Evolutionary conservation across 2,329 filamentous ascomycete species (phyloP).

Genomic region (Calcarisporium arbuscula): DNA sequence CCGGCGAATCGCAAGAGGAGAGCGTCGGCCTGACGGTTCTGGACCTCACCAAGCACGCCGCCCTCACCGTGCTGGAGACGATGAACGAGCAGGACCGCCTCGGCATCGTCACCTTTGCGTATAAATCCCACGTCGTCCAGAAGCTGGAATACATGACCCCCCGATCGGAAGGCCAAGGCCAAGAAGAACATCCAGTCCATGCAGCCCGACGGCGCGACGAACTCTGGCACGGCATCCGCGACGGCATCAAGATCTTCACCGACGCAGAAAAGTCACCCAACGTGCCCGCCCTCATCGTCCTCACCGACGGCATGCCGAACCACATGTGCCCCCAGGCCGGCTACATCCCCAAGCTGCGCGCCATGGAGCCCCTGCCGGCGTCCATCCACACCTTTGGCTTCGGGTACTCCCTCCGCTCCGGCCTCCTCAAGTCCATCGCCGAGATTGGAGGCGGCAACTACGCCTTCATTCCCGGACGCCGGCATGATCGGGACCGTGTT

Average conservation of each 20-base stretch:
- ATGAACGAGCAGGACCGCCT: slow-evolving; percentile 48
- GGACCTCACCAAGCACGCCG: slow-evolving; percentile 55
- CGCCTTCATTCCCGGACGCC: slow-evolving; percentile 54
- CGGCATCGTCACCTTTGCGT: slow-evolving; percentile 50
- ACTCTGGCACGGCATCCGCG: slow-evolving; percentile 49
- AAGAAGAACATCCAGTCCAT: too few species aligned
- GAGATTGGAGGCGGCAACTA: slow-evolving; percentile 53
- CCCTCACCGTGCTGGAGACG: slow-evolving; percentile 50
- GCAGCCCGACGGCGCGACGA: slow-evolving; percentile 44
- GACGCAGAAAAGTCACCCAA: slow-evolving; percentile 21
- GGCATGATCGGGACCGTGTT: slow-evolving; percentile 60
- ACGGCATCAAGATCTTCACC: slow-evolving; percentile 44
- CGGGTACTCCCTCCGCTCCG: slow-evolving; percentile 30
- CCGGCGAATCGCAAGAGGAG: slow-evolving; percentile 38
- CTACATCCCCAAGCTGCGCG: slow-evolving; percentile 48
- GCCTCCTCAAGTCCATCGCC: slow-evolving; percentile 52
- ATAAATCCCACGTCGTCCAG: slow-evolving; percentile 35
- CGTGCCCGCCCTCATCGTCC: slow-evolving; percentile 45
- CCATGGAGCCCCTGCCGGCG: slow-evolving; percentile 32
- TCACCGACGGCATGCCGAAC: slow-evolving; percentile 52
- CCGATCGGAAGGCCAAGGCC: slow-evolving; percentile 36
- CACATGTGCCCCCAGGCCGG: slow-evolving; percentile 45
- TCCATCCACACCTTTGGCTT: slow-evolving; percentile 34
- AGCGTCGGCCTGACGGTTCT: slow-evolving; percentile 46
- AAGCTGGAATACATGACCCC: slow-evolving; percentile 40